Conservation (phyloP, 2,329 filamentous ascomycete genomes). For the Cladosporium oxysporum region DNA sequence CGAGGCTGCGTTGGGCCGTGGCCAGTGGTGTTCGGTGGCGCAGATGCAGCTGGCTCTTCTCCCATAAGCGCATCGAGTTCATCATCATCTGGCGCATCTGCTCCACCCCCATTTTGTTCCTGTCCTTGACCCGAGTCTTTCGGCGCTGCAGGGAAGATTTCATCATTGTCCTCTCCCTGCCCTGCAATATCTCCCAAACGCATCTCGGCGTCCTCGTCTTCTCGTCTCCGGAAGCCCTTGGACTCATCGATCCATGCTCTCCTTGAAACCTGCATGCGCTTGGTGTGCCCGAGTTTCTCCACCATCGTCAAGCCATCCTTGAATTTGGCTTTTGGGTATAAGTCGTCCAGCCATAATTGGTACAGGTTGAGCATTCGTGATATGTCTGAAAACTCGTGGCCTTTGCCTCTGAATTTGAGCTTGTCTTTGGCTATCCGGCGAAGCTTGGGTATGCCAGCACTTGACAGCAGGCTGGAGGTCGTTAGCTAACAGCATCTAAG, state of each 20-base stretch:
- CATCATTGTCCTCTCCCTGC: constrained; percentile 7
- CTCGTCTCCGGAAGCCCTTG: constrained; percentile 48
- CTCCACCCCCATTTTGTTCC: neutral
- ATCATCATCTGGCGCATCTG: constrained; percentile 28
- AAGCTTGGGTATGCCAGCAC: constrained; percentile 79
- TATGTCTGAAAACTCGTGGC: constrained; percentile 91
- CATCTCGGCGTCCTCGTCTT: constrained; percentile 24
- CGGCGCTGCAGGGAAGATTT: constrained; percentile 2
- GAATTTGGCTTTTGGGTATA: constrained; percentile 94
- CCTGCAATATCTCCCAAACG: constrained; percentile 16
- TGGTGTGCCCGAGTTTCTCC: constrained; percentile 89
- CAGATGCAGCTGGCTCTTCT: constrained; percentile 15
- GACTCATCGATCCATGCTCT: constrained; percentile 81
- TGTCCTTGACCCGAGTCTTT: neutral
- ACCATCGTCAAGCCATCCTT: constrained; percentile 86
- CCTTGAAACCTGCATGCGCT: constrained; percentile 71
- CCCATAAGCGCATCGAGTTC: constrained; percentile 32
- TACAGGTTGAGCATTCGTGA: constrained; percentile 83
- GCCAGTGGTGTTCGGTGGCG: neutral
- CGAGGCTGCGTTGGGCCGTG: constrained; percentile 24
- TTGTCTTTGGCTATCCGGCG: constrained; percentile 67
- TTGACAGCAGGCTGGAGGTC: constrained; percentile 69
- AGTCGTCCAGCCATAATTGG: constrained; percentile 93
- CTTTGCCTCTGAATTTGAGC: constrained; percentile 86
- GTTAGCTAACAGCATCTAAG: neutral